Conservation (phyloP, 306 rosid genomes). For the Leucaena leucocephala region DNA sequence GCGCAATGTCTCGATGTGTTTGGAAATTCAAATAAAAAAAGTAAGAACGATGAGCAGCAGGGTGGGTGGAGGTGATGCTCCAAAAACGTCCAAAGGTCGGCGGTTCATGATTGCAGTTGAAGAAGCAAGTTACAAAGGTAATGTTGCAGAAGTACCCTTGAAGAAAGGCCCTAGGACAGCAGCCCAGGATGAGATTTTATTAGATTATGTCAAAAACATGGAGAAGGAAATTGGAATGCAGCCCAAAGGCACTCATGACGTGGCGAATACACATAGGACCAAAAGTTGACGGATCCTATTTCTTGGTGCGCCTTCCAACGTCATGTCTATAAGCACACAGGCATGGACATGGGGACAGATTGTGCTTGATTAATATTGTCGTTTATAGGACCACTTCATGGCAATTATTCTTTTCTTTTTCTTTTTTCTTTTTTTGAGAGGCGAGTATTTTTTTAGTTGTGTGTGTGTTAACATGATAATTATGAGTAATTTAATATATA, state of each 20-base stretch:
- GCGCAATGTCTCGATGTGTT: background rate
- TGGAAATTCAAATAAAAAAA: background rate
- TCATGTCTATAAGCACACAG: too few species aligned
- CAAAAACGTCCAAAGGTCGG: conserved; percentile 38
- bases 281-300: too few species aligned
- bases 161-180: conserved; percentile 87
- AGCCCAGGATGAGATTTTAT: conserved; percentile 64
- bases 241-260: conserved; percentile 59
- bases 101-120: conserved; percentile 32
- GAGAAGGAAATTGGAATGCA: conserved; percentile 80
- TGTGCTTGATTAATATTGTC: too few species aligned
- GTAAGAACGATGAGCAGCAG: conserved; percentile 41
- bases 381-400: too few species aligned
- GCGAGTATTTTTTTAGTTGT: too few species aligned
- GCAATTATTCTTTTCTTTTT: too few species aligned
- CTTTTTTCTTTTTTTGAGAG: too few species aligned
- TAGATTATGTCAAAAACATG: conserved; percentile 61
- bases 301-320: too few species aligned
- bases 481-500: too few species aligned
- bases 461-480: too few species aligned
- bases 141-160: conserved; percentile 33
- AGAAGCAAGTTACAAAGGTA: conserved; percentile 48
- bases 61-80: conserved; percentile 47
- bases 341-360: too few species aligned
- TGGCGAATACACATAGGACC: too few species aligned